These are phyloP conservation scores for Nemania bipapillata DNA, from an alignment of 2,329 filamentous ascomycete genomes.

Conservation along the genomic window DNA sequence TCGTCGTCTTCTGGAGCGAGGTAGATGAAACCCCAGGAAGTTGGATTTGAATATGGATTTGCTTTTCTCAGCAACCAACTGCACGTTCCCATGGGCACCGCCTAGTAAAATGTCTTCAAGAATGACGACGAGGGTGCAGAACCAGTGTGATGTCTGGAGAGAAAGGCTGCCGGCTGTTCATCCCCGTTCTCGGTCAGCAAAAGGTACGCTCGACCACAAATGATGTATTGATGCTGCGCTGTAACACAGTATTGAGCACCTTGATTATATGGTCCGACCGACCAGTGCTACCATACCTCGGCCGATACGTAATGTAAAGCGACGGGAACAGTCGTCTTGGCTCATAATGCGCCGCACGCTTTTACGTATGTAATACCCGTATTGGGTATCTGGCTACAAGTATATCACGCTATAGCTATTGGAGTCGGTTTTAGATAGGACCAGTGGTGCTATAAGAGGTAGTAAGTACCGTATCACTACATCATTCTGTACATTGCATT, in stretches of 20 bases:
- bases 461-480: too few species aligned
- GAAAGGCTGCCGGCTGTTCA: background rate
- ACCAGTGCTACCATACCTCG: conserved; percentile 15
- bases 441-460: too few species aligned
- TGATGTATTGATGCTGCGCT: conserved; percentile 17
- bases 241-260: conserved; percentile 24
- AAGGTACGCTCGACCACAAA: conserved; percentile 10
- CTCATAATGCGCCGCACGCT: conserved; percentile 7
- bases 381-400: conserved; percentile 11
- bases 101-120: background rate
- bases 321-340: background rate
- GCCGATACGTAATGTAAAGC: conserved; percentile 2
- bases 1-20: background rate
- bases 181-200: conserved; percentile 5
- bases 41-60: background rate
- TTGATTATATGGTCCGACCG: background rate
- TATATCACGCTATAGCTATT: conserved; percentile 30
- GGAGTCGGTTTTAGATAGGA: conserved; percentile 9
- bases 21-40: background rate
- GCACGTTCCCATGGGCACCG: too few species aligned
- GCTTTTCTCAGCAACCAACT: too few species aligned
- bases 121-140: background rate
- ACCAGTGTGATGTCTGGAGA: background rate
- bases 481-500: too few species aligned
- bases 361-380: conserved; percentile 20